Conservation (phyloP, 225 moss, liverwort and hornwort genomes). For the Sphagnum tenellum region DNA sequence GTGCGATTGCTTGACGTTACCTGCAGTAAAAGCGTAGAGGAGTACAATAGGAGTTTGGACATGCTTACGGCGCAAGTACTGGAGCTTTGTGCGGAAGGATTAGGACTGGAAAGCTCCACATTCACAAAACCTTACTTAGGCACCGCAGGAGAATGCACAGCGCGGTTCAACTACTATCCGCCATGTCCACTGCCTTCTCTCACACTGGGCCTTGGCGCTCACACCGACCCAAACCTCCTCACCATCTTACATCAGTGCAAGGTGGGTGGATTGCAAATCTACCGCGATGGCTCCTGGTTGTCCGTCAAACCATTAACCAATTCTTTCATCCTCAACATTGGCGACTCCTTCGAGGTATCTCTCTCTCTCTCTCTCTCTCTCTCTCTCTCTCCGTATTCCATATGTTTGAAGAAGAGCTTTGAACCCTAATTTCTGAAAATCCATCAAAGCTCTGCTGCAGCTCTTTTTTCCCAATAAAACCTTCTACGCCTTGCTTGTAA, state of each 20-base stretch:
- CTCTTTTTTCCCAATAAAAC: not conserved
- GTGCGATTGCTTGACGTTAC: no score
- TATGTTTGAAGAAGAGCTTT: no score
- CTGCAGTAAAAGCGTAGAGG: slow-evolving; percentile 17
- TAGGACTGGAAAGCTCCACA: slow-evolving; percentile 34
- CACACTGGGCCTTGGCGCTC: slow-evolving; percentile 66
- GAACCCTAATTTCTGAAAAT: no score
- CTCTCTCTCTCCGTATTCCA: no score
- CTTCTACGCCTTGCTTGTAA: no score
- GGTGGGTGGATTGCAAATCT: slow-evolving; percentile 74
- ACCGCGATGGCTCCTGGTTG: slow-evolving; percentile 62
- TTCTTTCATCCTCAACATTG: slow-evolving; percentile 73
- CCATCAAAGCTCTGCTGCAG: no score
- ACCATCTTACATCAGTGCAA: slow-evolving; percentile 68
- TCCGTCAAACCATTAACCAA: slow-evolving; percentile 49
- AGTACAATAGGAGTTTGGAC: slow-evolving; percentile 29
- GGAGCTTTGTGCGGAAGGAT: slow-evolving; percentile 39
- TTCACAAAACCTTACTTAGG: slow-evolving; percentile 35
- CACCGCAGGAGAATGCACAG: slow-evolving; percentile 52
- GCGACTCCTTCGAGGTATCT: slow-evolving; percentile 53
- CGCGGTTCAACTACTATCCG: slow-evolving; percentile 73
- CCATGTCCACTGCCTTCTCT: slow-evolving; percentile 72
- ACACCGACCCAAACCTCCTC: slow-evolving; percentile 74
- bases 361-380: no score
- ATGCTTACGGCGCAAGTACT: slow-evolving; percentile 30